Conservation (phyloP, 208 protist species). For the Acanthamoeba sp. region DNA sequence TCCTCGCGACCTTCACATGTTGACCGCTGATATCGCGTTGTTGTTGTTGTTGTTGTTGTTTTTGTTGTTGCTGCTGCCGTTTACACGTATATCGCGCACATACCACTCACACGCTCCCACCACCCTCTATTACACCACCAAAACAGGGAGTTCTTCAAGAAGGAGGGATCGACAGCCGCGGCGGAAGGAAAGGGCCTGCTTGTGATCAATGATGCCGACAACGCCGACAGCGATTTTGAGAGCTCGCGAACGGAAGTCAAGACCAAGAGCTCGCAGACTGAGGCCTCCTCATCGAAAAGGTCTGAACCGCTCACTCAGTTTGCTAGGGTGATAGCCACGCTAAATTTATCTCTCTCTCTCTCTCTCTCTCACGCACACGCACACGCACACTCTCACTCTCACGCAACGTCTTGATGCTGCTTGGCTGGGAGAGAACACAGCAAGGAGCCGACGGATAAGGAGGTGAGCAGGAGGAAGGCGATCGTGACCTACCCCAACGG, state of each 20-base stretch:
- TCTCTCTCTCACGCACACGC: too few relatives aligned
- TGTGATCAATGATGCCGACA: conserved; percentile 27
- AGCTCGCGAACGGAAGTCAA: background rate
- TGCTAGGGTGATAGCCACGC: too few relatives aligned
- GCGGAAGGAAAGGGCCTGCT: background rate
- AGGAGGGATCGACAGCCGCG: background rate
- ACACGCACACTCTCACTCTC: too few relatives aligned
- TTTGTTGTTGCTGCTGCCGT: background rate
- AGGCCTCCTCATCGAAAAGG: background rate
- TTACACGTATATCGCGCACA: background rate
- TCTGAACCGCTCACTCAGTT: background rate
- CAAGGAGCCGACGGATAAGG: background rate
- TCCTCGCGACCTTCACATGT: background rate
- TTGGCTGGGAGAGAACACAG: background rate
- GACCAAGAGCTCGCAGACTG: background rate
- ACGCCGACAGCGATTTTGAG: conserved; percentile 53
- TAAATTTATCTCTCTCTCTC: too few relatives aligned
- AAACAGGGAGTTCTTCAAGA: conserved; percentile 36
- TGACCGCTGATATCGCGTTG: too few relatives aligned
- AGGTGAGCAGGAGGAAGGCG: conserved; percentile 4
- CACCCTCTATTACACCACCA: background rate
- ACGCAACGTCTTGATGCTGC: too few relatives aligned
- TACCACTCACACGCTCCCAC: too few relatives aligned
- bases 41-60: too few relatives aligned
- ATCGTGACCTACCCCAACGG: conserved; percentile 71